These are phyloP conservation scores for Neonectria hederae DNA, from an alignment of 2,329 filamentous ascomycete genomes.

Conservation along the genomic window DNA sequence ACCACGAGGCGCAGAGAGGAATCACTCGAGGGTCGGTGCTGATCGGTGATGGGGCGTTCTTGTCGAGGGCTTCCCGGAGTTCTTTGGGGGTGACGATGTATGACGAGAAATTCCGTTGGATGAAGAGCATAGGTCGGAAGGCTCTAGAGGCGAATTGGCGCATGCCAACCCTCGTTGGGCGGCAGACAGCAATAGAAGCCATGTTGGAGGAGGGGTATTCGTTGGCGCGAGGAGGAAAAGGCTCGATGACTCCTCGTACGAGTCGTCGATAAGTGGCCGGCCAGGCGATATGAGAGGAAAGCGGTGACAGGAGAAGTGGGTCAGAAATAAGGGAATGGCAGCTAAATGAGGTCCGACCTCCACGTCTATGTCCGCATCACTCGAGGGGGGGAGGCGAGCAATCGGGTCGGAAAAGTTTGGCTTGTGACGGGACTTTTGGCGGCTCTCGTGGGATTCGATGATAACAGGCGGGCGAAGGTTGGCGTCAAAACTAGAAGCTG, in stretches of 20 bases:
- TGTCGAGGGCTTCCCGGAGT: conserved; percentile 81
- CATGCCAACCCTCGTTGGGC: conserved; percentile 53
- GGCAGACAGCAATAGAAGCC: conserved; percentile 55
- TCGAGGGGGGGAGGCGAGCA: conserved; percentile 20
- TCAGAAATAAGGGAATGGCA: conserved; percentile 23
- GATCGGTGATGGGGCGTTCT: conserved; percentile 81
- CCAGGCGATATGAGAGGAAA: conserved; percentile 19
- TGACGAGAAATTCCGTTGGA: conserved; percentile 67
- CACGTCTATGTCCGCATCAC: conserved; percentile 38
- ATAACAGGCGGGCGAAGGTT: conserved; percentile 40
- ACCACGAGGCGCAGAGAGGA: conserved; percentile 93
- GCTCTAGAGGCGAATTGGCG: conserved; percentile 49
- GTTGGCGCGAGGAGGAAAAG: conserved; percentile 21
- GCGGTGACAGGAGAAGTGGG: conserved; percentile 10
- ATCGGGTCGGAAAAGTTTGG: conserved; percentile 18
- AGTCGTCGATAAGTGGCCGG: conserved; percentile 37
- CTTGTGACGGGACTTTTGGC: conserved; percentile 35
- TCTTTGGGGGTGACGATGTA: conserved; percentile 90
- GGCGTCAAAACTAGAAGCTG: conserved; percentile 38
- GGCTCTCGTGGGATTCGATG: conserved; percentile 38
- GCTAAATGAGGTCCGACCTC: conserved; percentile 35
- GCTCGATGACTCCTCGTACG: conserved; percentile 34
- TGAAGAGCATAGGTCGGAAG: conserved; percentile 43
- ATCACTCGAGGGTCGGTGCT: conserved; percentile 85
- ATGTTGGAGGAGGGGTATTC: conserved; percentile 45